Conservation (phyloP, 2,329 filamentous ascomycete genomes). For the Diaporthe eres region DNA sequence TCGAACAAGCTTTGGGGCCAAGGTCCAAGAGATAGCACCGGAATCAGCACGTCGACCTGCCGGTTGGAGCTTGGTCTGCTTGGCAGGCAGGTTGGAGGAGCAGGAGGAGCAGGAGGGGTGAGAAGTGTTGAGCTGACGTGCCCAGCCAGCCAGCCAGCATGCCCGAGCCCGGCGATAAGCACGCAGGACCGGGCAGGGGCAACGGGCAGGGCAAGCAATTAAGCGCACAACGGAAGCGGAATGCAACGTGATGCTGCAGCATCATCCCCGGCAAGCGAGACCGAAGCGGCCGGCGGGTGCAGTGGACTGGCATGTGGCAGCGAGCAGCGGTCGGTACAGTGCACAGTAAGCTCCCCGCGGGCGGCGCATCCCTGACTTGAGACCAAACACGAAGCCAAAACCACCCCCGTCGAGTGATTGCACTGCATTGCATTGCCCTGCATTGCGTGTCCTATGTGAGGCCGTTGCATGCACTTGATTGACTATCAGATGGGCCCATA, state of each 20-base stretch:
- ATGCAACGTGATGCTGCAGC: conserved; percentile 32
- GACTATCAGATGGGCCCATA: conserved; percentile 1
- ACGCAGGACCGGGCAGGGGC: background rate
- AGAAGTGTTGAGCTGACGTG: background rate
- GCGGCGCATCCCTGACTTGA: conserved; percentile 18
- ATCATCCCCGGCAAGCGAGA: conserved; percentile 23
- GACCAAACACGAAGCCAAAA: conserved; percentile 22
- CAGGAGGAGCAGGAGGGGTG: background rate
- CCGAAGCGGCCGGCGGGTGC: conserved; percentile 13
- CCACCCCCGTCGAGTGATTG: conserved; percentile 2
- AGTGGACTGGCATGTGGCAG: conserved; percentile 7
- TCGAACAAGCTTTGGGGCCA: conserved; percentile 21
- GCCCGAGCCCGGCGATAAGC: conserved; percentile 28
- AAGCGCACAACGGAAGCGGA: conserved; percentile 26
- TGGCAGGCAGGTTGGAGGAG: conserved; percentile 2
- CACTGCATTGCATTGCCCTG: conserved; percentile 6
- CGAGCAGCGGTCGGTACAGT: background rate
- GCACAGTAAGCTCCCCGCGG: background rate
- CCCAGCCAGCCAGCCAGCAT: conserved; percentile 13
- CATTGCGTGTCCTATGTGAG: conserved; percentile 14
- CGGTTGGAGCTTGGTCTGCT: background rate
- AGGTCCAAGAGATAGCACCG: conserved; percentile 21
- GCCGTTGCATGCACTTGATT: background rate
- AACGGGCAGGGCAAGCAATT: background rate
- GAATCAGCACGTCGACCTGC: background rate